These are phyloP conservation scores for Polyporus arcularius DNA, from an alignment of 768 basidiomycete species.

Conservation along the genomic window DNA sequence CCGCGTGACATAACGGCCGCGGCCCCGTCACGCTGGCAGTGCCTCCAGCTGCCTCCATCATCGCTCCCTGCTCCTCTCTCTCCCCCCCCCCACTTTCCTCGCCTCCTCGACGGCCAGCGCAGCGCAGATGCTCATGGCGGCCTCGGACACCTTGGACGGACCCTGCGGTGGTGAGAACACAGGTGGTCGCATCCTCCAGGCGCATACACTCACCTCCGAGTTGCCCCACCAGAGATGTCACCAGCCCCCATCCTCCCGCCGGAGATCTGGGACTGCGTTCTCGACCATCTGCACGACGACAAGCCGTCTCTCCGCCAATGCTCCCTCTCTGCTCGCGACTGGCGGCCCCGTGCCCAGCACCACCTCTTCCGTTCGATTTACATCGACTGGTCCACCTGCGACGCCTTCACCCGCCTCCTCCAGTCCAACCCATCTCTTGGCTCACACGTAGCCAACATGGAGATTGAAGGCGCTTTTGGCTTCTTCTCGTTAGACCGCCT, in stretches of 20 bases:
- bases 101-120: not conserved
- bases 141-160: too few species aligned
- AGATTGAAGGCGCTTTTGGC: constrained; percentile 20
- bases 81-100: not conserved
- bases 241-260: constrained; percentile 6
- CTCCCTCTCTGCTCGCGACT: constrained; percentile 14
- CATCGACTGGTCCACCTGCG: constrained; percentile 18
- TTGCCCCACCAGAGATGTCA: not conserved
- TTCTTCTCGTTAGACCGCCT: constrained; percentile 19
- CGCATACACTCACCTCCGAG: not conserved
- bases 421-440: constrained; percentile 7
- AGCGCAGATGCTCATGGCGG: too few species aligned
- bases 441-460: constrained; percentile 7
- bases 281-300: constrained; percentile 21
- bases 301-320: constrained; percentile 17
- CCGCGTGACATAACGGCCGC: not conserved
- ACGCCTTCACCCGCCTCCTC: constrained; percentile 13
- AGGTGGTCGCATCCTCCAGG: not conserved
- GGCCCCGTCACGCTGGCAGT: not conserved
- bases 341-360: constrained; percentile 14
- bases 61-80: not conserved
- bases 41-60: not conserved
- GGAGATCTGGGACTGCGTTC: constrained; percentile 21
- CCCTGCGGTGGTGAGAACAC: too few species aligned
- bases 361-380: constrained; percentile 20